phyloP scores from a whole-genome alignment of 1,284 basidiomycete genomes.

The Nidula niveotomentosa region DNA sequence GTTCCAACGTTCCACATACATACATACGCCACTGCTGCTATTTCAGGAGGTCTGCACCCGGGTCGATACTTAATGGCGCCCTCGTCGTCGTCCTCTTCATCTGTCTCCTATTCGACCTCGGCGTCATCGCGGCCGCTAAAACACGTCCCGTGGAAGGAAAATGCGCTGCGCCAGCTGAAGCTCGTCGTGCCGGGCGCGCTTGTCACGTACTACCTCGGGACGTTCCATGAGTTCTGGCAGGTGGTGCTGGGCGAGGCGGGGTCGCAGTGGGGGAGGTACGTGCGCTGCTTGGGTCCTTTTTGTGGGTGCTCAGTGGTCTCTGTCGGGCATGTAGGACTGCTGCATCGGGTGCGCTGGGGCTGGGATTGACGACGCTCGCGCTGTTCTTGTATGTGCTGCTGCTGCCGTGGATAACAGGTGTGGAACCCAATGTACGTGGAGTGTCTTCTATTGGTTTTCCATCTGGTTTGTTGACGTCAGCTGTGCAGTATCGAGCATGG shows the following conservation, averaged over 20 bases:
- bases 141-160: constrained; percentile 30
- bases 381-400: constrained; percentile 74
- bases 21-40: too few relatives aligned
- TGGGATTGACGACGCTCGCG: constrained; percentile 56
- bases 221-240: constrained; percentile 46
- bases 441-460: too few relatives aligned
- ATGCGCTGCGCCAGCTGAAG: constrained; percentile 67
- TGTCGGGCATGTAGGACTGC: constrained; percentile 37
- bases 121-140: background rate
- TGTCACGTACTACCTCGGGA: constrained; percentile 60
- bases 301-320: too few relatives aligned
- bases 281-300: constrained; percentile 3
- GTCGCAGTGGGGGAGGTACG: constrained; percentile 51
- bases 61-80: too few relatives aligned
- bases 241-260: constrained; percentile 34
- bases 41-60: too few relatives aligned
- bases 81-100: background rate
- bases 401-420: constrained; percentile 60
- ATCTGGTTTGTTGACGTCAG: too few relatives aligned
- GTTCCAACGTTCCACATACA: too few relatives aligned
- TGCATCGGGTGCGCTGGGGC: constrained; percentile 46
- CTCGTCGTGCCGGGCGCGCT: constrained; percentile 67
- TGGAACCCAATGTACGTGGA: constrained; percentile 63
- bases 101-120: background rate
- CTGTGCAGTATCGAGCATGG: constrained; percentile 58